phyloP scores from a whole-genome alignment of 768 basidiomycete genomes.

The Kwoniella sp. region DNA sequence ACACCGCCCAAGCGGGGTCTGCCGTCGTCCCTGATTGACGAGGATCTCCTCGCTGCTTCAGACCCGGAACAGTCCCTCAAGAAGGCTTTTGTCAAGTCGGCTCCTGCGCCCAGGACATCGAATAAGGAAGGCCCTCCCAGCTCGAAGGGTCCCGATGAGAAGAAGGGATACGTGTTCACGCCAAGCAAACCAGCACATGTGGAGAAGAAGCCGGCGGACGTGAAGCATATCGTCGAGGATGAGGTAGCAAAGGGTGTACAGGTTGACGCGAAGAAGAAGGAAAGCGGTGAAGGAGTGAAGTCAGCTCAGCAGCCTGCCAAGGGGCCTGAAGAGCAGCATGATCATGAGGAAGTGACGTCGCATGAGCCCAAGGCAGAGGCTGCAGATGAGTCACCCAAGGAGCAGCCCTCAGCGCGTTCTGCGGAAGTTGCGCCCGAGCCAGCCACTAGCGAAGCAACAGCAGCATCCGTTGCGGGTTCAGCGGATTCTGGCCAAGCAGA shows the following conservation, averaged over 20 bases:
- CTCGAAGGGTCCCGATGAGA: conserved; percentile 7
- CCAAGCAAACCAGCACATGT: conserved; percentile 8
- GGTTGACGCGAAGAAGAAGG: conserved; percentile 1
- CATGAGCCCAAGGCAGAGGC: background rate
- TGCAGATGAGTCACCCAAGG: too few species aligned
- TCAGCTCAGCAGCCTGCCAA: background rate
- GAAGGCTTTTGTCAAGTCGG: conserved; percentile 42
- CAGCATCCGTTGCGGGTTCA: too few species aligned
- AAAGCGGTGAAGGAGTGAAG: background rate
- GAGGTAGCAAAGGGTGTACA: conserved; percentile 1
- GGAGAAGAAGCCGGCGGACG: conserved; percentile 4
- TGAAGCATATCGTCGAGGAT: conserved; percentile 6
- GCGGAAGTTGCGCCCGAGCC: too few species aligned
- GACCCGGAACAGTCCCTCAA: conserved; percentile 39
- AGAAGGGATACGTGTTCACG: conserved; percentile 37
- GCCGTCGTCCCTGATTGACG: conserved; percentile 35
- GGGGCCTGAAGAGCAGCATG: background rate
- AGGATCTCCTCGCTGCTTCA: conserved; percentile 31
- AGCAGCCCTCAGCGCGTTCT: too few species aligned
- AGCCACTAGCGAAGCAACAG: too few species aligned
- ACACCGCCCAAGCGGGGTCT: conserved; percentile 1
- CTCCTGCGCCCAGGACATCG: conserved; percentile 9
- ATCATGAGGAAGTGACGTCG: background rate
- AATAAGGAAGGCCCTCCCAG: background rate
- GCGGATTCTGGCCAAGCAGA: too few species aligned